phyloP scores from a whole-genome alignment of 768 basidiomycete species.

The Gloeophyllum trabeum region DNA sequence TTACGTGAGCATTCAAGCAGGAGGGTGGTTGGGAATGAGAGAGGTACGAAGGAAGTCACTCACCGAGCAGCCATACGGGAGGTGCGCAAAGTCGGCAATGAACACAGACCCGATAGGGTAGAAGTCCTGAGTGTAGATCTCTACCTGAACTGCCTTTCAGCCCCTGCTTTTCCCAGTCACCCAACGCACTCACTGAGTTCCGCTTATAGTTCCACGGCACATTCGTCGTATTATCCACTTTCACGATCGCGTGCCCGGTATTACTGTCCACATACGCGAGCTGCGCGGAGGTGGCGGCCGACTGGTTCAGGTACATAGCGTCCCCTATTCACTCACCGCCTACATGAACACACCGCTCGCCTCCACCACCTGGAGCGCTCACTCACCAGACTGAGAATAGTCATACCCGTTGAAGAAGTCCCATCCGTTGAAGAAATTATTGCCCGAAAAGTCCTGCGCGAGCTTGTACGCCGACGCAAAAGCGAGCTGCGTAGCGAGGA shows the following conservation, averaged over 20 bases:
- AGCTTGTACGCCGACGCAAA: slow-evolving; percentile 17
- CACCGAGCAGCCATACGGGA: slow-evolving; percentile 12
- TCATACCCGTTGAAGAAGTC: too few species aligned
- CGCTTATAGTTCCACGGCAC: background rate
- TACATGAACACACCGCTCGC: too few species aligned
- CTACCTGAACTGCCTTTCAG: slow-evolving; percentile 6
- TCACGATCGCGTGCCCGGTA: slow-evolving; percentile 23
- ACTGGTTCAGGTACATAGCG: background rate
- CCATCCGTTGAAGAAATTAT: slow-evolving; percentile 33
- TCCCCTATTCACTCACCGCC: too few species aligned
- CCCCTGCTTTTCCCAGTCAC: slow-evolving; percentile 5
- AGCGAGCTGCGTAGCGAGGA: too few species aligned
- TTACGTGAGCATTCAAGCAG: too few species aligned
- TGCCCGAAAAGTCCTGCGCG: slow-evolving; percentile 26
- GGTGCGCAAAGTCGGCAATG: slow-evolving; percentile 3
- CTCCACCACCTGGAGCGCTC: too few species aligned
- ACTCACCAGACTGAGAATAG: too few species aligned
- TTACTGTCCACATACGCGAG: slow-evolving; percentile 16
- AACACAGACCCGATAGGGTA: slow-evolving; percentile 2
- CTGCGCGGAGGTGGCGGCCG: slow-evolving; percentile 4
- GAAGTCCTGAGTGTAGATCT: background rate
- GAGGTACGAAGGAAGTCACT: background rate
- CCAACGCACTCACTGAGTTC: background rate
- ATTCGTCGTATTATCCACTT: slow-evolving; percentile 20
- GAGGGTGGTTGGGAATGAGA: background rate